phyloP scores from a whole-genome alignment of 2,329 filamentous ascomycete genomes.

The Ascochyta koolunga region DNA sequence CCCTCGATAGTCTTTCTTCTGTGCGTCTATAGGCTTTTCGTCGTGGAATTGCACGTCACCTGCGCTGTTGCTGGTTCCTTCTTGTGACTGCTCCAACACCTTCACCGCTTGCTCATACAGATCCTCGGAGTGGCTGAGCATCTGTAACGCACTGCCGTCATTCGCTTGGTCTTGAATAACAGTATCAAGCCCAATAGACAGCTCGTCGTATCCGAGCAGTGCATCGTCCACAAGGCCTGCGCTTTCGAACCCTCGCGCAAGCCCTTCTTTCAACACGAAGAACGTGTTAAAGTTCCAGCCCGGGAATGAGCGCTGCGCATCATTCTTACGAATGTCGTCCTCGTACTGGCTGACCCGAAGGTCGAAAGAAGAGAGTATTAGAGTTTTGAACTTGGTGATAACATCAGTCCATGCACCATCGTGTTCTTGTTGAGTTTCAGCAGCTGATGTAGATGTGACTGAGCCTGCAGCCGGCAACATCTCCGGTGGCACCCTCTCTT shows the following conservation, averaged over 20 bases:
- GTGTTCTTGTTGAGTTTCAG: conserved; percentile 76
- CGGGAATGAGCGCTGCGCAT: conserved; percentile 81
- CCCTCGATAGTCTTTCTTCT: conserved; percentile 81
- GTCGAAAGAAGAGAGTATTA: conserved; percentile 90
- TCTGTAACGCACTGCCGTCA: conserved; percentile 67
- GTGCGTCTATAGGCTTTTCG: conserved; percentile 46
- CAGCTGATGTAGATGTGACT: conserved; percentile 39
- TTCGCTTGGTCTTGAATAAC: conserved; percentile 76
- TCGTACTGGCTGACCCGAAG: conserved; percentile 91
- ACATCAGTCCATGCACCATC: conserved; percentile 84
- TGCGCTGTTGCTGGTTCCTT: conserved; percentile 19
- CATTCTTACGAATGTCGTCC: conserved; percentile 94
- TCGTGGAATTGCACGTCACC: conserved; percentile 33
- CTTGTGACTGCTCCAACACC: conserved; percentile 28
- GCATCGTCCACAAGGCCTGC: conserved; percentile 96
- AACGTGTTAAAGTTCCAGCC: conserved; percentile 99
- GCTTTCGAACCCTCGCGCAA: conserved; percentile 93
- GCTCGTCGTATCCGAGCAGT: conserved; percentile 90
- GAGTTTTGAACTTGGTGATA: conserved; percentile 81
- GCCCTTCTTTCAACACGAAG: conserved; percentile 94
- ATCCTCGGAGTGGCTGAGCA: conserved; percentile 76
- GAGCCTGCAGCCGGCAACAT: conserved; percentile 52
- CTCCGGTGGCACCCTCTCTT: conserved; percentile 53
- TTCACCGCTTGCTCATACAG: conserved; percentile 60
- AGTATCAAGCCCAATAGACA: conserved; percentile 83